Conservation (phyloP, 306 rosid genomes). For the Ochetophila trinervis region DNA sequence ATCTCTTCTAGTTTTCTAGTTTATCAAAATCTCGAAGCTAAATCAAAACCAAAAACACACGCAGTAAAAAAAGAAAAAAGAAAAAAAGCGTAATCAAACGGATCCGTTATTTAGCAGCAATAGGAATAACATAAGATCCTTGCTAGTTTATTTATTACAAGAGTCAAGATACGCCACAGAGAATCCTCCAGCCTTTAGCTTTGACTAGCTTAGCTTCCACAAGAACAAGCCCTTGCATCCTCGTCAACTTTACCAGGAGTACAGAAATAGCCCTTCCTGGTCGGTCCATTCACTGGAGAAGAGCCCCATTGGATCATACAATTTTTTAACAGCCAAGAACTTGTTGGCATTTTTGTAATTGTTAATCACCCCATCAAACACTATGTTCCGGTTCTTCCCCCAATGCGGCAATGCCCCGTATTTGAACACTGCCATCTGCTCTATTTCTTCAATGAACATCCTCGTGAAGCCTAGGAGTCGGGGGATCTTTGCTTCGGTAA, state of each 20-base stretch:
- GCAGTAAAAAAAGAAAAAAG: too few relatives aligned
- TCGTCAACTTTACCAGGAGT: slow-evolving; percentile 48
- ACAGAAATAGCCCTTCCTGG: slow-evolving; percentile 55
- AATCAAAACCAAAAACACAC: too few relatives aligned
- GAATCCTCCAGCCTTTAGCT: too few relatives aligned
- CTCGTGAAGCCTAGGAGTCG: slow-evolving; percentile 60
- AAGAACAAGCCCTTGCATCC: slow-evolving; percentile 65
- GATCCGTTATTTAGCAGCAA: too few relatives aligned
- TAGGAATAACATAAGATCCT: too few relatives aligned
- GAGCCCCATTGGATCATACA: slow-evolving; percentile 51
- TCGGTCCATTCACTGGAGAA: slow-evolving; percentile 77
- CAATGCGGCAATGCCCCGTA: slow-evolving; percentile 78
- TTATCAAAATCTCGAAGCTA: too few relatives aligned
- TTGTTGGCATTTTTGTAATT: slow-evolving; percentile 38
- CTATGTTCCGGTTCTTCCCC: slow-evolving; percentile 71
- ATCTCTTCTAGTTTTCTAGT: too few relatives aligned
- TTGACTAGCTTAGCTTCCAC: too few relatives aligned
- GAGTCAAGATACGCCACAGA: too few relatives aligned
- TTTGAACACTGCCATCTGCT: slow-evolving; percentile 68
- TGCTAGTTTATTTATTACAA: too few relatives aligned
- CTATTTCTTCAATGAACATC: slow-evolving; percentile 71
- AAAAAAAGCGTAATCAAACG: too few relatives aligned
- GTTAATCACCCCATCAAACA: slow-evolving; percentile 43
- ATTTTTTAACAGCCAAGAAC: slow-evolving; percentile 47
- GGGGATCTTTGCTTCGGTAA: slow-evolving; percentile 58